A percentile compares a stretch with the other conserved stretches of the same genome.
Conservation (phyloP, 2,329 filamentous ascomycete genomes). For the Mycosphaerelloides madeirae region DNA sequence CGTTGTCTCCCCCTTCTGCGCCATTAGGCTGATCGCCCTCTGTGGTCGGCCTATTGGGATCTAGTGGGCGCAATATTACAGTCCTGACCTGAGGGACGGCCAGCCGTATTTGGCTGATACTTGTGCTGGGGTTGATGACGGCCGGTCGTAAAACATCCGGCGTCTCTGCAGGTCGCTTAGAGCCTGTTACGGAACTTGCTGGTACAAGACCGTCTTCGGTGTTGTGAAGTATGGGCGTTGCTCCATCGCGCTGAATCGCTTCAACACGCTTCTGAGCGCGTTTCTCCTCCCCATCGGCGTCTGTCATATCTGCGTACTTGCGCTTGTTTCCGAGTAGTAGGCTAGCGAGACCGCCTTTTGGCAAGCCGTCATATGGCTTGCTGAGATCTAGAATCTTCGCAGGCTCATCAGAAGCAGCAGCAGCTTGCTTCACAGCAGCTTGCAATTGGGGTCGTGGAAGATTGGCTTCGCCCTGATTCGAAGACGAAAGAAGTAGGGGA, state of each 20-base stretch:
- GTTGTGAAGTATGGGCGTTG: constrained; percentile 70
- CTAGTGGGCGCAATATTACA: constrained; percentile 76
- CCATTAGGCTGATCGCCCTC: constrained; percentile 41
- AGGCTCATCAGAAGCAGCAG: constrained; percentile 40
- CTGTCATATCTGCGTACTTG: constrained; percentile 68
- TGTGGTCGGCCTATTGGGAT: constrained; percentile 53
- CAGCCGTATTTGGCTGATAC: constrained; percentile 76
- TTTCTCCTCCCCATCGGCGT: constrained; percentile 71
- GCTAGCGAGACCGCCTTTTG: constrained; percentile 78
- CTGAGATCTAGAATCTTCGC: constrained; percentile 77
- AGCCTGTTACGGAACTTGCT: constrained; percentile 60
- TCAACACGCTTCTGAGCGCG: constrained; percentile 56
- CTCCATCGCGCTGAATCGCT: constrained; percentile 56
- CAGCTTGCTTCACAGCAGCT: constrained; percentile 60
- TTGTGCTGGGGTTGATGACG: constrained; percentile 74
- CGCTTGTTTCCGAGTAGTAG: constrained; percentile 91
- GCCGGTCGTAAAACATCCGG: constrained; percentile 86
- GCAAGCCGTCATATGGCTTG: constrained; percentile 88
- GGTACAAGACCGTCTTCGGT: constrained; percentile 73
- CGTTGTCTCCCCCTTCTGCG: constrained; percentile 52
- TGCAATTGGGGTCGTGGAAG: constrained; percentile 84
- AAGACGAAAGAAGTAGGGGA: constrained; percentile 79
- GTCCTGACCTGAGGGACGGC: constrained; percentile 82
- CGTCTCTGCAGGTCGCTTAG: constrained; percentile 38
- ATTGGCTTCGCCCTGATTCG: constrained; percentile 79